A percentile compares a stretch with the other conserved stretches of the same genome.
phyloP scores from a whole-genome alignment of 495 filamentous ascomycete species.

The Patellaria atrata region DNA sequence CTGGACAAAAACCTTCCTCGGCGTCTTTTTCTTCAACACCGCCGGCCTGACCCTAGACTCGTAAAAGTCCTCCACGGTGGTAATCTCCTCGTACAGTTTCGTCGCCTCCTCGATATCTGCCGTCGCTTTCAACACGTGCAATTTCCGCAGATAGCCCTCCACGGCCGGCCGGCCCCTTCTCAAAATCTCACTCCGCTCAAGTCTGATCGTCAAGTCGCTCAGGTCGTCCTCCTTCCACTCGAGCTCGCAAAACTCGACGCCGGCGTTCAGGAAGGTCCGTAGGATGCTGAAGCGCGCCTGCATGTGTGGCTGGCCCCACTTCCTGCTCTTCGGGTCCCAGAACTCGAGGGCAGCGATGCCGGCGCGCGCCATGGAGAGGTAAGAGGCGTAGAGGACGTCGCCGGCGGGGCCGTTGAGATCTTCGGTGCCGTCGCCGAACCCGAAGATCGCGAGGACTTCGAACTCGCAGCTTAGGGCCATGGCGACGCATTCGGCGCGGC shows the following conservation, averaged over 20 bases:
- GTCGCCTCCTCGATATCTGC: slow-evolving; percentile 65
- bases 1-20: slow-evolving; percentile 91
- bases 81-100: slow-evolving; percentile 70
- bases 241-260: slow-evolving; percentile 67
- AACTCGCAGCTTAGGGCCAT: slow-evolving; percentile 90
- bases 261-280: slow-evolving; percentile 72
- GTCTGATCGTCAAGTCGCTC: slow-evolving; percentile 59
- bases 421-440: slow-evolving; percentile 58
- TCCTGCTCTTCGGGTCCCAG: slow-evolving; percentile 73
- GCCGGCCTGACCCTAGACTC: slow-evolving; percentile 57
- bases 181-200: slow-evolving; percentile 76
- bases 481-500: slow-evolving; percentile 74
- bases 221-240: slow-evolving; percentile 60
- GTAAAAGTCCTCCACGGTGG: slow-evolving; percentile 68
- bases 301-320: slow-evolving; percentile 69
- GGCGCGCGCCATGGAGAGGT: slow-evolving; percentile 83
- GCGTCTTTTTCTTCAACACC: slow-evolving; percentile 75
- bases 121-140: slow-evolving; percentile 85
- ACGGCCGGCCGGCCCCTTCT: slow-evolving; percentile 50
- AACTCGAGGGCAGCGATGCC: slow-evolving; percentile 73
- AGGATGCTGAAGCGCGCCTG: slow-evolving; percentile 90
- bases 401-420: slow-evolving; percentile 65
- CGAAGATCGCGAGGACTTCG: slow-evolving; percentile 76
- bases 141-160: slow-evolving; percentile 74
- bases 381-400: slow-evolving; percentile 71